Base-by-base conservation (phyloP, 106 monocot genomes). In the Chionographis japonica region DNA sequence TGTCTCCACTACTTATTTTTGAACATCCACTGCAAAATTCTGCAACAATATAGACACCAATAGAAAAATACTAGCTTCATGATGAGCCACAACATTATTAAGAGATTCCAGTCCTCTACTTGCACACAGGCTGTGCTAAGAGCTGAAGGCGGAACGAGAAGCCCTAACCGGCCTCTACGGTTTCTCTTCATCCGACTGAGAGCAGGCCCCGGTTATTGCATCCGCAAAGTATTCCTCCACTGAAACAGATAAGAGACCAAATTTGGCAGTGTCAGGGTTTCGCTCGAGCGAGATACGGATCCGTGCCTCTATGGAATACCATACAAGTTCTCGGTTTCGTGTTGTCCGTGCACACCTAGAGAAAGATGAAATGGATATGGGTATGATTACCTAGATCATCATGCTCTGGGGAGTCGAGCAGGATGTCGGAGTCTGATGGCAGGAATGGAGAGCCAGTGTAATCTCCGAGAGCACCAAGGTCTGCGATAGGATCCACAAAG, bases 221-320 rank as follows among this genome's bases (percentile, higher is more conserved):
- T 94, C 94, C 10, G 85, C 88, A 65, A 94, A 94, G 59, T 85
- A 94, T 13, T 86, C 89, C 62, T 94, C 87, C 4, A 88, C 90
- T 90, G 79, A 54, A 84, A 77, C 37, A 77, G 17, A 20, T 18
- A 12, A 2, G 14, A 63, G 41, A 8, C 19, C 6, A 51, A 50
- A 58, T 37, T 61, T 46, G 9, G 46, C 46, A 8, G 58, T 3
- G 12, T 61, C 61, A 61, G 38, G 4, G 27, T 27, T 61, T 39
- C 15, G 46, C 61, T 40, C 13, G 4, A 61, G 61, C 2, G 36
- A 4, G 38, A 40, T 3, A 17, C 6, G 15, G 37, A 4, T 12
- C 8, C 6, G 5, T 40, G 39, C 1, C 61, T 40, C 13, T 40
- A 37, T 40, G 3, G 37, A 13, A 7, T 6, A 14, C 2, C 40